Conservation (phyloP, 257 asterid genomes). For the Jaltomata sinuosa region DNA sequence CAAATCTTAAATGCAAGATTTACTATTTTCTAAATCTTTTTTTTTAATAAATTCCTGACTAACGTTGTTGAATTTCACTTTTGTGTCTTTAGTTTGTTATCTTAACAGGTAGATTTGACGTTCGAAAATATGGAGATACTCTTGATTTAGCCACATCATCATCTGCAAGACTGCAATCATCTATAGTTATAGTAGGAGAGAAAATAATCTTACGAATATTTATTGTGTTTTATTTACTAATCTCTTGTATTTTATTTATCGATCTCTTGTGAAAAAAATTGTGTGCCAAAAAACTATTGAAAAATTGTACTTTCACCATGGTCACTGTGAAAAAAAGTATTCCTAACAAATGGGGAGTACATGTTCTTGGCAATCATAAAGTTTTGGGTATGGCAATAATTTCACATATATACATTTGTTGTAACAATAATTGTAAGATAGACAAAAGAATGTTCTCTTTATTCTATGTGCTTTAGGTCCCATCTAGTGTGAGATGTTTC, state of each 20-base stretch:
- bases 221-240: background rate
- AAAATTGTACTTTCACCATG: background rate
- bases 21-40: background rate
- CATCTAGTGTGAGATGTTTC: background rate
- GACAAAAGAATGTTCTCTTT: background rate
- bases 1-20: too few relatives aligned
- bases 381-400: background rate
- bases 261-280: background rate
- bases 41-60: too few relatives aligned
- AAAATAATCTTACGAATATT: background rate
- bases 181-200: background rate
- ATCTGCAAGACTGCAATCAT: background rate
- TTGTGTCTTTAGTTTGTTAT: too few relatives aligned
- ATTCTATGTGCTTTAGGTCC: background rate
- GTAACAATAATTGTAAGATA: background rate
- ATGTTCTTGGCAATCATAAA: background rate
- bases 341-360: background rate
- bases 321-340: background rate
- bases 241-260: background rate
- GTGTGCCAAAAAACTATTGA: background rate
- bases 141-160: background rate
- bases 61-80: too few relatives aligned
- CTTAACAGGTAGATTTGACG: background rate
- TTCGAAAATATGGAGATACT: background rate
- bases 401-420: background rate